A percentile compares a stretch with the other conserved stretches of the same genome.
Evolutionary conservation across 805 yeast genomes (phyloP).

Genomic region (Danielozyma ontarioensis): DNA sequence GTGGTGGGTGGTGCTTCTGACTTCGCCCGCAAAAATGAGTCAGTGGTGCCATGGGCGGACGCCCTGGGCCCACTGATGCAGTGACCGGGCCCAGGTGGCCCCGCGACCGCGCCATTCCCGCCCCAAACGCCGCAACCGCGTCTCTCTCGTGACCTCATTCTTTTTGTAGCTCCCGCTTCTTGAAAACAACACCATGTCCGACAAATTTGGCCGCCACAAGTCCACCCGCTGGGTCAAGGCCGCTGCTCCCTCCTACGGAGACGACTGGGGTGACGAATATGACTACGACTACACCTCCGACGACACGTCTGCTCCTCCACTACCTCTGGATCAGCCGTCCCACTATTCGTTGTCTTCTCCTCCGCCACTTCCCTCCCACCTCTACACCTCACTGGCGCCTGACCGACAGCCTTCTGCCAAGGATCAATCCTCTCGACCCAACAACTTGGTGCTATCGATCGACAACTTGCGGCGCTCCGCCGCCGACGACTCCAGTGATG

Average conservation of each 20-base stretch:
- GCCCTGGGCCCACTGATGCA: too few relatives aligned
- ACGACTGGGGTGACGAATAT: slow-evolving; percentile 37
- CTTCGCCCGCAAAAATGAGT: too few relatives aligned
- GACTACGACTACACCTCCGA: slow-evolving; percentile 14
- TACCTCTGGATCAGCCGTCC: not conserved
- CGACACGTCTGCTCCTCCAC: not conserved
- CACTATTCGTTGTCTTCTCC: not conserved
- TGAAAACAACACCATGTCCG: slow-evolving; percentile 20
- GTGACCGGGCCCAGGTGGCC: too few relatives aligned
- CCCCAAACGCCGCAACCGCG: too few relatives aligned
- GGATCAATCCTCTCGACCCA: too few relatives aligned
- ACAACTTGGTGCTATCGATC: slow-evolving; percentile 29
- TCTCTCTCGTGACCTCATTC: too few relatives aligned
- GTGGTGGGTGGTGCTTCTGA: too few relatives aligned
- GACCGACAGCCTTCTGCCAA: too few relatives aligned
- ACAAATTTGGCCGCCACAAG: slow-evolving; percentile 37
- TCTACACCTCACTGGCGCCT: too few relatives aligned
- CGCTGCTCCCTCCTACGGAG: slow-evolving; percentile 37
- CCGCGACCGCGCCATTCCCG: too few relatives aligned
- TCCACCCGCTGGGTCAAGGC: slow-evolving; percentile 42
- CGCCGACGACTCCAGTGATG: slow-evolving; percentile 9
- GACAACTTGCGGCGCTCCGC: slow-evolving; percentile 15
- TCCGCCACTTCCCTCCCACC: not conserved
- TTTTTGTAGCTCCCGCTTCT: too few relatives aligned
- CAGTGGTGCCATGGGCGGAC: too few relatives aligned